Percentiles rank a stretch among this genome's conserved stretches.
Conservation (phyloP, 1,284 basidiomycete genomes). For the Volvariella volvacea region DNA sequence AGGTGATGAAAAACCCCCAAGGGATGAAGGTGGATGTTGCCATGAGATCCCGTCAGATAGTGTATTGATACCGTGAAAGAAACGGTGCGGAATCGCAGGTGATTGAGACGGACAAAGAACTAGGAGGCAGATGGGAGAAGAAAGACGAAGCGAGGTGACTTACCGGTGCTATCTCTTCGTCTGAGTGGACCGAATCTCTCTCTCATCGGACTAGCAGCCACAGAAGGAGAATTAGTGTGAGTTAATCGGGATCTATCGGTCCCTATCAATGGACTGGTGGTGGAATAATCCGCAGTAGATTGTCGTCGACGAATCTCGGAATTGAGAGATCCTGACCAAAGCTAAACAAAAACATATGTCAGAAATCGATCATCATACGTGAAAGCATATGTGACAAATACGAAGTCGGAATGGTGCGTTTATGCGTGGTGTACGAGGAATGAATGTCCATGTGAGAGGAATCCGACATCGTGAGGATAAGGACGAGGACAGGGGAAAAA, state of each 20-base stretch:
- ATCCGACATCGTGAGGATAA: slow-evolving; percentile 2
- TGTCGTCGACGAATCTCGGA: slow-evolving; percentile 78
- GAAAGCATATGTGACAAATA: slow-evolving; percentile 12
- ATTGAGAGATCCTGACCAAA: slow-evolving; percentile 69
- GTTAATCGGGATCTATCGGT: slow-evolving; percentile 54
- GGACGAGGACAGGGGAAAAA: slow-evolving; percentile 1
- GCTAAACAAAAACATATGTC: slow-evolving; percentile 32
- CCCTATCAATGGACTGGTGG: slow-evolving; percentile 36
- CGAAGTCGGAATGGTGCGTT: no score
- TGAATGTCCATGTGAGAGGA: slow-evolving; percentile 13
- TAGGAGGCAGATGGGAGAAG: slow-evolving; percentile 3
- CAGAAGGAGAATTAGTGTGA: slow-evolving; percentile 35
- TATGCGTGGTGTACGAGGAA: no score
- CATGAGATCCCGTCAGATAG: no score
- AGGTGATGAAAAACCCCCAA: no score
- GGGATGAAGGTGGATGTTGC: no score
- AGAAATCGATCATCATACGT: slow-evolving; percentile 5
- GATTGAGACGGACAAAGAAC: slow-evolving; percentile 2
- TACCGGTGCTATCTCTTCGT: slow-evolving; percentile 65
- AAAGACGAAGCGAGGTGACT: slow-evolving; percentile 11
- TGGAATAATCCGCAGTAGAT: slow-evolving; percentile 61
- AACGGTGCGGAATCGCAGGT: no score
- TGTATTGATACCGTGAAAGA: no score
- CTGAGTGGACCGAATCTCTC: slow-evolving; percentile 60
- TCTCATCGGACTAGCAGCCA: slow-evolving; percentile 49